A percentile compares a stretch with the other conserved stretches of the same genome.
phyloP scores from a whole-genome alignment of 352 stramenopile species.

The Blastocystis sp. region DNA sequence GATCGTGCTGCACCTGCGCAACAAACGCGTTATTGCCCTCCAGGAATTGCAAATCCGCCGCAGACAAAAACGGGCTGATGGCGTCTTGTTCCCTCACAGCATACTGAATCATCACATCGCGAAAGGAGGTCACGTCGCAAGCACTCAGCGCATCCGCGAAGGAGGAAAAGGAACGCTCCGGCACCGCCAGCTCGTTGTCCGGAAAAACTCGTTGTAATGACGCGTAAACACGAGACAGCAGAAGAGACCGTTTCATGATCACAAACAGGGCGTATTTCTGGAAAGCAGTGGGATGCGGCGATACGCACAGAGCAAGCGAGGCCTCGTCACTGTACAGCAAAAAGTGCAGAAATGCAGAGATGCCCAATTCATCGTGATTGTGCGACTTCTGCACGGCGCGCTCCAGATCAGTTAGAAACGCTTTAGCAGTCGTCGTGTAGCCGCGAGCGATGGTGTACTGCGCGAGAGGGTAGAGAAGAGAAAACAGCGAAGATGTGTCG shows the following conservation, averaged over 20 bases:
- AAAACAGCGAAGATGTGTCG: neutral
- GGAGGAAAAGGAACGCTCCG: no score
- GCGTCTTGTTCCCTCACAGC: no score
- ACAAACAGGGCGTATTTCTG: neutral
- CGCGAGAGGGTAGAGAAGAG: conserved; percentile 23
- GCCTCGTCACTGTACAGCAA: neutral
- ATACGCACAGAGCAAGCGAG: neutral
- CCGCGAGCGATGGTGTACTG: neutral
- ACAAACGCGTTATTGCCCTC: no score
- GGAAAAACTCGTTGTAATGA: neutral
- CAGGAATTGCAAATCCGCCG: no score
- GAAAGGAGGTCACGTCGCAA: no score
- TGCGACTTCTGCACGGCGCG: neutral
- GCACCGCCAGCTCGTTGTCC: neutral
- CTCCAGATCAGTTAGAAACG: neutral
- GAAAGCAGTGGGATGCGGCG: neutral
- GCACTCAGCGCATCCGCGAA: neutral
- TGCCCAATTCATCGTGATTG: neutral
- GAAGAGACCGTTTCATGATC: neutral
- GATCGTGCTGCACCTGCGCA: no score
- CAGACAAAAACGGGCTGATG: no score
- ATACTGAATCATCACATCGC: no score
- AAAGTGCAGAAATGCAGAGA: neutral
- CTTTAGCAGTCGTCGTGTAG: neutral
- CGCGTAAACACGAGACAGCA: neutral